Base-by-base conservation (phyloP, 139 green algal genomes). In the Mychonastes homosphaera region DNA sequence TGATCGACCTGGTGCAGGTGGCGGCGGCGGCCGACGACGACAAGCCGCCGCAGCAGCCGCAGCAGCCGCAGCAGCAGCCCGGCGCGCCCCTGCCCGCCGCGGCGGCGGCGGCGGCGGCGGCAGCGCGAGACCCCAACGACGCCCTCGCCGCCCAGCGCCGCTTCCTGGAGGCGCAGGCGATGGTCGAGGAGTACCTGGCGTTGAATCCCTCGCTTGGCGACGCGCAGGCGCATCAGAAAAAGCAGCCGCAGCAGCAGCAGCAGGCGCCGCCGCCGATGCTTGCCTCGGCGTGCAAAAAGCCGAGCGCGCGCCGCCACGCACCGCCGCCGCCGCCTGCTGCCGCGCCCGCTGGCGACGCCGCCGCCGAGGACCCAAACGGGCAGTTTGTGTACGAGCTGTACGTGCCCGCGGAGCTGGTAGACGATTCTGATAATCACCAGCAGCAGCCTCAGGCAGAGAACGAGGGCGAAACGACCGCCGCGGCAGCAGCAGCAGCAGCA, bases 331-430 rank as follows among this genome's bases (percentile, higher is more conserved):
- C n/a, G n/a, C n/a, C n/a, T n/a, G n/a, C n/a, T n/a, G n/a, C n/a
- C n/a, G n/a, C n/a, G n/a, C n/a, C n/a, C n/a, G n/a, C n/a, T n/a
- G n/a, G n/a, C n/a, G n/a, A n/a, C n/a, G n/a, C n/a, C n/a, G n/a
- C n/a, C n/a, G n/a, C n/a, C n/a, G n/a, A n/a, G n/a, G n/a, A n/a
- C n/a, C n/a, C n/a, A n/a, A n/a, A n/a, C n/a, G n/a, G n/a, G n/a
- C n/a, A 36, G 16, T 73, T 68, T 38, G 65, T 73, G 53, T 73
- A 73, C 38, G 65, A 73, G 45, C 45, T 73, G 65, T 73, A 73
- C 19, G 35, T 67, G 28, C 30, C 45, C 0, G 58, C 64, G 23
- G 35, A 44, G 3, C 35, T 1, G 29, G 32, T 9, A 9, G 50
- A 2, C 29, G 30, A 29, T 4, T 29, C 39, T 5, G 32, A 0